Evolutionary conservation across 78 protist genomes (phyloP), one percentile per base, ranked within the genome.

Genomic region (Pelomyxa schiedti): DNA sequence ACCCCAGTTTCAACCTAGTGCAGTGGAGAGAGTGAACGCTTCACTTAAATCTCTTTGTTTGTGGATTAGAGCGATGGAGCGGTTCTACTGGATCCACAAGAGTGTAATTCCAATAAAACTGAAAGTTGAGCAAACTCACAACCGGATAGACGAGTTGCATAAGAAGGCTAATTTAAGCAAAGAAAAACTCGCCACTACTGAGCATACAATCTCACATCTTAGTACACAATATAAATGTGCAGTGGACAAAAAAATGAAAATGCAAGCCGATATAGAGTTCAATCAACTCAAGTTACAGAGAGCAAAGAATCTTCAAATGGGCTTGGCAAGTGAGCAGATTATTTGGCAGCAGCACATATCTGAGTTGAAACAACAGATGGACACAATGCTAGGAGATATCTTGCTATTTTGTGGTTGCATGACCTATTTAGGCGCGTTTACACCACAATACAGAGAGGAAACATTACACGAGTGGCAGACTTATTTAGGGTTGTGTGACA

Each of bases 361-460:
- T 32, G 52, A n/a, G 43, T 84, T 83, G 28, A 29, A 4, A 22
- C 47, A 41, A 35, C 47, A 24, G 39, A 32, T 35, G 30, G 1
- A 0, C 38, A 63, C 36, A 43, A 80, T 89, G 28, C 52, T 78
- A 1, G 97, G 95, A 30, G 88, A 91, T 78, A 63, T 77, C 36
- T 73, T 94, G 22, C 16, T 88, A 0, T 43, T 87, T 66, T 53
- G 91, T 0, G 95, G 93, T 26, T 26, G 52, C 38, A 30, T 94
- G 32, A 77, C 90, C 32, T 94, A 94, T 75, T 41, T 86, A 3
- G 97, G 97, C 4, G 83, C 92, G 43, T 89, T 92, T 81, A 90
- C 92, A 47, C 3, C 66, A 47, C 4, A 9, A 40, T 26, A 3
- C 26, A 66, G 76, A 29, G 43, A 22, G 8, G 38, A 4, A 67